phyloP scores from a whole-genome alignment of 2,329 filamentous ascomycete genomes.

The Talaromyces sp. region DNA sequence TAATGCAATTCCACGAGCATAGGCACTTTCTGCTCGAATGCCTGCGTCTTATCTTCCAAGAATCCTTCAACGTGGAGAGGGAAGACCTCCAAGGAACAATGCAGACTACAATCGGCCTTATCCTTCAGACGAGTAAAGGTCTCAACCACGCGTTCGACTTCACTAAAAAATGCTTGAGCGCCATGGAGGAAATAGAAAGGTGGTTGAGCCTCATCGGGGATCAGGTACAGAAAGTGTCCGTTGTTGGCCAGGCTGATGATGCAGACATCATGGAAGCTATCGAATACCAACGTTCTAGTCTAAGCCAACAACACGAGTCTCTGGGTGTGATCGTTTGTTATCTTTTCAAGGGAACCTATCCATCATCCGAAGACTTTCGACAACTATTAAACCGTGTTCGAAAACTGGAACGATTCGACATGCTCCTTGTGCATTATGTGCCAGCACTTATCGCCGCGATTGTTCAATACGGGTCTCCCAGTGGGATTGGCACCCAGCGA shows the following conservation, averaged over 20 bases:
- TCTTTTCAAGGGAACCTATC: conserved; percentile 71
- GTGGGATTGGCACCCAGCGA: conserved; percentile 62
- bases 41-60: conserved; percentile 71
- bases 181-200: conserved; percentile 70
- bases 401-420: conserved; percentile 72
- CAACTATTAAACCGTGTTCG: conserved; percentile 65
- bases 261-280: conserved; percentile 71
- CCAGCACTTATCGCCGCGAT: conserved; percentile 75
- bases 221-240: conserved; percentile 67
- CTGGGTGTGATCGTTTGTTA: conserved; percentile 75
- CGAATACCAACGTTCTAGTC: conserved; percentile 72
- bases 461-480: conserved; percentile 71
- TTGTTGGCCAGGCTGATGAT: conserved; percentile 63
- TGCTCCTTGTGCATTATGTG: conserved; percentile 70
- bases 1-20: conserved; percentile 84
- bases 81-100: conserved; percentile 52
- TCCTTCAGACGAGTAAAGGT: conserved; percentile 54
- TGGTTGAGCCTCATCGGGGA: conserved; percentile 75
- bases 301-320: conserved; percentile 85
- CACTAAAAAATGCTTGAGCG: conserved; percentile 68
- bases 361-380: conserved; percentile 67
- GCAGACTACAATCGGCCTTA: conserved; percentile 51
- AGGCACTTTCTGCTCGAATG: conserved; percentile 79
- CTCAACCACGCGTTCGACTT: conserved; percentile 56
- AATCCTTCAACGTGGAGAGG: conserved; percentile 60